A percentile compares a stretch with the other conserved stretches of the same genome.
Evolutionary conservation across 352 stramenopile species (phyloP).

Genomic region (Phytophthora pisi): DNA sequence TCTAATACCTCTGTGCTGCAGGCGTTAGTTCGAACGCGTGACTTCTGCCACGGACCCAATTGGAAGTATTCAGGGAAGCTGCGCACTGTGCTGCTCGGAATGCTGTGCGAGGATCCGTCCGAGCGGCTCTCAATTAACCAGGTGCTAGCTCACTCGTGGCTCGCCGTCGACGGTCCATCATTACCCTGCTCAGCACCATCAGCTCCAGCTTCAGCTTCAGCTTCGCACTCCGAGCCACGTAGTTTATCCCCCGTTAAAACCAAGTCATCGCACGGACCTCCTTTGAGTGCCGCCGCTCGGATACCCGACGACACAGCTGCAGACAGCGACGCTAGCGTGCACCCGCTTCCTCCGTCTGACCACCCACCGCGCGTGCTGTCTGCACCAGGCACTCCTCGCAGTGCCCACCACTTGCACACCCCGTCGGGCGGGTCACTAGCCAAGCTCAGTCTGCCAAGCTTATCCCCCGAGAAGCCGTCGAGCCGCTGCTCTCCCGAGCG

Average conservation of each 20-base stretch:
- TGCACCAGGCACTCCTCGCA: conserved; percentile 13
- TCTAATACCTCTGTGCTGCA: conserved; percentile 8
- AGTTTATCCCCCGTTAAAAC: conserved; percentile 26
- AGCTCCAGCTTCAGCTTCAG: background rate
- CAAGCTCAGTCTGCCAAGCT: conserved; percentile 57
- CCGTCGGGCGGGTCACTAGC: conserved; percentile 10
- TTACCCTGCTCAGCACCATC: background rate
- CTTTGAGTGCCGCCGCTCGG: conserved; percentile 6
- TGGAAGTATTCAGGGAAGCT: conserved; percentile 60
- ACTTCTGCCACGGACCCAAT: conserved; percentile 41
- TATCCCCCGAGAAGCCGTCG: conserved; percentile 59
- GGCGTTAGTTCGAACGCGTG: conserved; percentile 34
- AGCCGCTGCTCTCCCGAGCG: conserved; percentile 46
- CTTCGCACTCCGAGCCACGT: conserved; percentile 2
- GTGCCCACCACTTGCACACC: conserved; percentile 11
- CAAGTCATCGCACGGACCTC: conserved; percentile 8
- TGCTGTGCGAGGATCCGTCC: conserved; percentile 46
- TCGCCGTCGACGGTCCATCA: conserved; percentile 19
- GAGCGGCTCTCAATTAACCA: conserved; percentile 53
- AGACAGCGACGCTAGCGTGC: background rate
- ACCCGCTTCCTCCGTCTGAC: conserved; percentile 8
- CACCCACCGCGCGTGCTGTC: conserved; percentile 3
- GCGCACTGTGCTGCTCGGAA: conserved; percentile 44
- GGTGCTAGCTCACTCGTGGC: conserved; percentile 60
- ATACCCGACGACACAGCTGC: background rate